Base-by-base conservation (phyloP, 2,329 filamentous ascomycete species). In the Geosmithia flava region DNA sequence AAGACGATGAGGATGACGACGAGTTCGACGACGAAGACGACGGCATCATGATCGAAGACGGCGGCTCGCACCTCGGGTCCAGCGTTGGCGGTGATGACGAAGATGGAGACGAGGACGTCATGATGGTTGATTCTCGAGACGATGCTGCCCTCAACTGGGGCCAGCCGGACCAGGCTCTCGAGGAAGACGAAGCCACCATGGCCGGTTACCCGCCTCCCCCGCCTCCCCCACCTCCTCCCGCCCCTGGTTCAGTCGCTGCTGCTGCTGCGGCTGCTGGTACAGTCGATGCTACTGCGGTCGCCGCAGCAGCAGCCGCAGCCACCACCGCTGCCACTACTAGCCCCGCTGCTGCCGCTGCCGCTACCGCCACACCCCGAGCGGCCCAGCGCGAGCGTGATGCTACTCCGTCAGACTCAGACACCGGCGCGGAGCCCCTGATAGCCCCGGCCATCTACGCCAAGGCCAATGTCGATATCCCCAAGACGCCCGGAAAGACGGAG, bases 111-210 rank as follows among this genome's bases (percentile, higher is more conserved):
- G 33, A 37, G 33, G 77, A 78, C 50, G 72, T 78, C 33, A 72
- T 80, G 65, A 77, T 78, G 71, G 63, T 78, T 3, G 76, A 79
- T 51, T 65, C 70, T 7, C 65, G 68, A 39, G 66, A 65, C 16
- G 72, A 71, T 17, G 64, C 63, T 6, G 61, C 61, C 46, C 67
- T 76, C 50, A 72, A 74, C 54, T 76, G 72, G 71, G 68, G 66
- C 43, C 68, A 69, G 39, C 66, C 68, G 29, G 83, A 86, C 29
- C 80, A 85, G 53, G 80, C 83, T 27, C 69, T 87, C 43, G 86
- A 90, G 59, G 77, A 82, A 48, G 79, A 84, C 53, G 86, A 93
- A 62, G 84, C 86, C 29, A 87, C 87, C 16, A 74, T 87, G 58
- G 84, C 84, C 48, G 85, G 84, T 19, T 87, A 90, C 44, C 75